phyloP scores from a whole-genome alignment of 1,284 basidiomycete species.

The Leccinum fuscescens region DNA sequence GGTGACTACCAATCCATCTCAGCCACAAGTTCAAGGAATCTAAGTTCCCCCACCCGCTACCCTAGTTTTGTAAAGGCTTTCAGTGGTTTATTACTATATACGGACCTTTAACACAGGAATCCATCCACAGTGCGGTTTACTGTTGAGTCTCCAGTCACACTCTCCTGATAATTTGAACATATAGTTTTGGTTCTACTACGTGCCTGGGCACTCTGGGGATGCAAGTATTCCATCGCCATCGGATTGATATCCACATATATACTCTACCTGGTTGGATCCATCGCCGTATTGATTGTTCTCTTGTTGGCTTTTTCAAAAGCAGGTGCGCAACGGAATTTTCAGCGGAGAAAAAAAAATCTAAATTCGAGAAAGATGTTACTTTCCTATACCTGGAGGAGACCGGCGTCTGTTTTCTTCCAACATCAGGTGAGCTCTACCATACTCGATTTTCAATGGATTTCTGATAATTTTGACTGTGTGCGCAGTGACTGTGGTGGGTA shows the following conservation, averaged over 20 bases:
- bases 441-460: not conserved
- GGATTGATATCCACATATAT: conserved; percentile 1
- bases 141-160: not conserved
- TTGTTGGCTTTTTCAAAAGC: not conserved
- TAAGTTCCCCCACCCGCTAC: too few species aligned
- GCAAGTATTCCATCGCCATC: not conserved
- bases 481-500: not conserved
- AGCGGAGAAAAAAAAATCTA: not conserved
- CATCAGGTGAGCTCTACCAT: not conserved
- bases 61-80: not conserved
- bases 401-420: not conserved
- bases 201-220: conserved; percentile 21
- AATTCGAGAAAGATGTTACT: not conserved
- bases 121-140: conserved; percentile 11
- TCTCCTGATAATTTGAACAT: not conserved
- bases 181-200: conserved; percentile 15
- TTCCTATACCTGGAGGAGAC: not conserved
- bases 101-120: conserved; percentile 7
- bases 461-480: not conserved
- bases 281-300: not conserved
- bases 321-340: not conserved
- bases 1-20: too few species aligned
- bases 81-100: not conserved
- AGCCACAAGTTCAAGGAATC: too few species aligned
- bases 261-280: conserved; percentile 1